Conservation (phyloP, 148 eudicot species). For the Arbutus unedo region DNA sequence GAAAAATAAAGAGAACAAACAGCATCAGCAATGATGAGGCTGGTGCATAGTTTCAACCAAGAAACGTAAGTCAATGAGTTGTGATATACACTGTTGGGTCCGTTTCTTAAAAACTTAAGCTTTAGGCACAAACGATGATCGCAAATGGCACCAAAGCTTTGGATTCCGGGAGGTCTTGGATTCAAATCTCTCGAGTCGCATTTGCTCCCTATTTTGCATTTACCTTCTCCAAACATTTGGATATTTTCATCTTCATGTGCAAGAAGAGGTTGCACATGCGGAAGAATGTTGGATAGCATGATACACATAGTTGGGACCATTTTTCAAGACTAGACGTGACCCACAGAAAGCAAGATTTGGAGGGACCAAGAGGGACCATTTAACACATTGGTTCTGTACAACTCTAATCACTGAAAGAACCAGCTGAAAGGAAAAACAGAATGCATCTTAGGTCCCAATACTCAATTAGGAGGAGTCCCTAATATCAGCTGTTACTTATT, state of each 20-base stretch:
- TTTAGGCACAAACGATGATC: not conserved
- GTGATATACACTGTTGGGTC: not conserved
- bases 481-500: too few relatives aligned
- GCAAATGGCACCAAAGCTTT: not conserved
- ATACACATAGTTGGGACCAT: not conserved
- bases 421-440: not conserved
- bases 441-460: not conserved
- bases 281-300: not conserved
- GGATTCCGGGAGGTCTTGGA: not conserved
- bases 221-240: not conserved
- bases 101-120: not conserved
- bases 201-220: not conserved
- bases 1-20: not conserved
- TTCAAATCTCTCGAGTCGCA: not conserved
- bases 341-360: not conserved
- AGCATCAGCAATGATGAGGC: not conserved
- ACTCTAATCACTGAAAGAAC: not conserved
- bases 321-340: not conserved
- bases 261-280: too few relatives aligned
- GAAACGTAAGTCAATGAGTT: too few relatives aligned
- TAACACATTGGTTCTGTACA: not conserved
- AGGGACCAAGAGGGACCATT: not conserved
- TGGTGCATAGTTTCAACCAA: not conserved
- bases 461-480: not conserved
- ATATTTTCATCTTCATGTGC: not conserved